phyloP scores from a whole-genome alignment of 2,329 filamentous ascomycete species.

The Lachnellula occidentalis region DNA sequence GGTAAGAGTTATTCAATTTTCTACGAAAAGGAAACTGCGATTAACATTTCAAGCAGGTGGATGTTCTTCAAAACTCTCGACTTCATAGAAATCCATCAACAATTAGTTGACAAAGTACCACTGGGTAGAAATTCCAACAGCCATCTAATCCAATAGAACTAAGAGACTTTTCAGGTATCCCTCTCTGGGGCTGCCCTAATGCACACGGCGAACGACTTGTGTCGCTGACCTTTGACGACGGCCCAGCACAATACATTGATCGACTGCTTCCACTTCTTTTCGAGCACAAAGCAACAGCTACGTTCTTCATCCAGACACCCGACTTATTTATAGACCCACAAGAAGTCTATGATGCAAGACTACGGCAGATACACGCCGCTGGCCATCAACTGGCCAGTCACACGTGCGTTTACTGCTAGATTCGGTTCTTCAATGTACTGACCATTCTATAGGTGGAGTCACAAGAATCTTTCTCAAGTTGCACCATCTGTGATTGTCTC shows the following conservation, averaged over 20 bases:
- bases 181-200: too few species aligned
- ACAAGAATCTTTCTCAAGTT: neutral
- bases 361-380: neutral
- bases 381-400: neutral
- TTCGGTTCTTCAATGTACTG: too few species aligned
- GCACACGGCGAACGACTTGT: too few species aligned
- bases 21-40: too few species aligned
- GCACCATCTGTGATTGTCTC: neutral
- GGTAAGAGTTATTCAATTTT: too few species aligned
- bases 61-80: too few species aligned
- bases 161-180: too few species aligned
- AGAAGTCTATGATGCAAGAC: neutral
- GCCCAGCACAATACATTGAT: neutral
- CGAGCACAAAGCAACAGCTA: neutral
- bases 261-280: neutral
- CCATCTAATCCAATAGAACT: too few species aligned
- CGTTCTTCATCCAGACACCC: neutral
- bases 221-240: neutral
- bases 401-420: neutral
- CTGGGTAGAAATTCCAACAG: too few species aligned
- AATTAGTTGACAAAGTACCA: too few species aligned
- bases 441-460: neutral
- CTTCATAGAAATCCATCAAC: too few species aligned
- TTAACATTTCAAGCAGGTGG: too few species aligned
- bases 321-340: neutral